These are phyloP conservation scores for Colletotrichum sp. DNA, from an alignment of 2,329 filamentous ascomycete species.

Conservation along the genomic window DNA sequence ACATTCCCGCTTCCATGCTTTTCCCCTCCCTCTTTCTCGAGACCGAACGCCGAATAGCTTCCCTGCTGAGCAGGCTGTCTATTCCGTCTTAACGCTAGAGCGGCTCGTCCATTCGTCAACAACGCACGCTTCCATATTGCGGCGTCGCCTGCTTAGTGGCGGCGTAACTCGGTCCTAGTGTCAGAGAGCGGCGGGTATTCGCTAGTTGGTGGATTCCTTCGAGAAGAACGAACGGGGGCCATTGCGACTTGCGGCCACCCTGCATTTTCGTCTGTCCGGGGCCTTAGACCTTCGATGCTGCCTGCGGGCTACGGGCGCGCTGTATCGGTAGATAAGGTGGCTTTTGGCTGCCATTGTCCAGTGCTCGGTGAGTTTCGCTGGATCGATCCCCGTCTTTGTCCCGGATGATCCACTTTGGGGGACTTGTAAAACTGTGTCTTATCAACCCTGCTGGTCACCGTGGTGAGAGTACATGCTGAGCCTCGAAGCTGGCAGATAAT, in stretches of 20 bases:
- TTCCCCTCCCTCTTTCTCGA: background rate
- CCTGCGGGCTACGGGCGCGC: background rate
- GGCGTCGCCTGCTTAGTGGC: background rate
- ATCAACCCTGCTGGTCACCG: background rate
- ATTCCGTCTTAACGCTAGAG: background rate
- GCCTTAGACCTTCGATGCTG: background rate
- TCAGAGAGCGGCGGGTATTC: background rate
- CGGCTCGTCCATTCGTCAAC: background rate
- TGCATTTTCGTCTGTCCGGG: background rate
- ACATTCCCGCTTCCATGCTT: background rate
- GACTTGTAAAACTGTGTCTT: background rate
- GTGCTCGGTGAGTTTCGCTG: background rate
- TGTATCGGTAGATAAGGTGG: background rate
- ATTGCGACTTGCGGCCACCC: background rate
- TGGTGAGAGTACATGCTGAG: background rate
- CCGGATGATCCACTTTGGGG: background rate
- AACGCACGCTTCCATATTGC: background rate
- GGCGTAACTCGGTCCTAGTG: background rate
- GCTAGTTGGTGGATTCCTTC: background rate
- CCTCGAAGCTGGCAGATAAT: background rate
- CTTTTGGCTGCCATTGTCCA: background rate
- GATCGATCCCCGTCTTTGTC: background rate
- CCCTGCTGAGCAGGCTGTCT: background rate
- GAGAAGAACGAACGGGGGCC: background rate
- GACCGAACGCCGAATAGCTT: background rate